Evolutionary conservation across 2,329 filamentous ascomycete genomes (phyloP), one percentile per base, ranked within the genome.

Genomic region (Phoma herbarum): DNA sequence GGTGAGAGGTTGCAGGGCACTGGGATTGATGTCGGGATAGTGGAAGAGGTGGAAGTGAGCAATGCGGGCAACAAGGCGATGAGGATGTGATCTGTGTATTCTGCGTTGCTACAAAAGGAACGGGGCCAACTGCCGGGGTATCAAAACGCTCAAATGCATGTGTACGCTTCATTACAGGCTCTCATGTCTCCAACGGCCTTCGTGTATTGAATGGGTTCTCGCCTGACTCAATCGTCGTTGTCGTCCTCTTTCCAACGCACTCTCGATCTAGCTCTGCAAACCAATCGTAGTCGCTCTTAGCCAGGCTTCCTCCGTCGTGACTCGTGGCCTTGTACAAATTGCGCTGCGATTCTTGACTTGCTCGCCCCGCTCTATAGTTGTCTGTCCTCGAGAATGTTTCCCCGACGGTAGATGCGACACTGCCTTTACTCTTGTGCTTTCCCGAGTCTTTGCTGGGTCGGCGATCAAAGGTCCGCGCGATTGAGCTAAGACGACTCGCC

Each of bases 331-430:
- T 63, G 35, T 62, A 63, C 20, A 75, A 56, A n/a, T 67, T 62
- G 35, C 62, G 66, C 37, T 66, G 59, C 4, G 71, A 74, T 1
- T 76, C 73, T 14, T 69, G 62, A 3, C 70, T 72, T 6, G 54
- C 16, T n/a, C 71, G 66, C 12, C 29, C 14, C 46, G n/a, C 59
- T 42, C 26, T 16, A 4, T 42, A 2, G 18, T 18, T 31, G 7
- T 49, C 33, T 2, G 18, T 31, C 6, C 18, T 18, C 2, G 12
- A 11, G 14, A 41, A 48, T 1, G 41, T 2, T 5, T 50, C 44
- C 6, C 25, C 44, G 7, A 50, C 11, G 2, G 39, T 45, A 2
- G 56, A 59, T 2, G 39, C 22, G 4, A 46, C 25, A 35, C 57
- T 60, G 14, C 49, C 53, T 7, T 66, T 60, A 12, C 56, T 62